phyloP scores from a whole-genome alignment of 345 rosid genomes.

The Firmiana major region DNA sequence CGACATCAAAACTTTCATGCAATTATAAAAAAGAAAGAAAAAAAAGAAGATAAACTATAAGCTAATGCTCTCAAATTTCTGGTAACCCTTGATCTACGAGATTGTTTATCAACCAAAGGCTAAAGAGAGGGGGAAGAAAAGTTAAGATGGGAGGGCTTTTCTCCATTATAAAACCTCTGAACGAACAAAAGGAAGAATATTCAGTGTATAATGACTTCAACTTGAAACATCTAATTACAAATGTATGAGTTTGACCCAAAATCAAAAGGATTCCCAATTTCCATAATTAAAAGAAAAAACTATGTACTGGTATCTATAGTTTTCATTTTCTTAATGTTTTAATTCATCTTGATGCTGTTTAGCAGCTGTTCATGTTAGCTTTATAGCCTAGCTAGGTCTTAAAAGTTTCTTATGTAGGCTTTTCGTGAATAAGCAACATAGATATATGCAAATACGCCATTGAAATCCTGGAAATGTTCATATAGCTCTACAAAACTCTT shows the following conservation, averaged over 20 bases:
- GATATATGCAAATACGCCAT: not conserved
- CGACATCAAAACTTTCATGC: slow-evolving; percentile 21
- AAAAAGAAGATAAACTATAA: not conserved
- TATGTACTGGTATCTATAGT: not conserved
- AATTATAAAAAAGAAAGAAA: too few relatives aligned
- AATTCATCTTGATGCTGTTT: too few relatives aligned
- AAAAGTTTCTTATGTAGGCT: too few relatives aligned
- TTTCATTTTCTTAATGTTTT: too few relatives aligned
- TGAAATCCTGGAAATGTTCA: not conserved
- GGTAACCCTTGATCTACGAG: not conserved
- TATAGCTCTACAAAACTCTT: too few relatives aligned
- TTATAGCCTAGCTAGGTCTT: too few relatives aligned
- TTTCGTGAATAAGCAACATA: too few relatives aligned
- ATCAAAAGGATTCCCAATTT: slow-evolving; percentile 6
- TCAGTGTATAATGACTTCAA: slow-evolving; percentile 11
- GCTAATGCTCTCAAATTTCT: not conserved
- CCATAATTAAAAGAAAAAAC: not conserved
- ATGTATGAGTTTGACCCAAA: slow-evolving; percentile 1
- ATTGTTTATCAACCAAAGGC: slow-evolving; percentile 1
- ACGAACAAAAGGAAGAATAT: slow-evolving; percentile 9
- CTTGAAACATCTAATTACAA: not conserved
- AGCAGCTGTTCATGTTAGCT: too few relatives aligned
- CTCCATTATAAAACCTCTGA: not conserved
- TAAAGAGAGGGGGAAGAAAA: not conserved
- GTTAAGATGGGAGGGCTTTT: not conserved